A percentile compares a stretch with the other conserved stretches of the same genome.
phyloP scores from a whole-genome alignment of 352 stramenopile species.

The Phytophthora meadii region DNA sequence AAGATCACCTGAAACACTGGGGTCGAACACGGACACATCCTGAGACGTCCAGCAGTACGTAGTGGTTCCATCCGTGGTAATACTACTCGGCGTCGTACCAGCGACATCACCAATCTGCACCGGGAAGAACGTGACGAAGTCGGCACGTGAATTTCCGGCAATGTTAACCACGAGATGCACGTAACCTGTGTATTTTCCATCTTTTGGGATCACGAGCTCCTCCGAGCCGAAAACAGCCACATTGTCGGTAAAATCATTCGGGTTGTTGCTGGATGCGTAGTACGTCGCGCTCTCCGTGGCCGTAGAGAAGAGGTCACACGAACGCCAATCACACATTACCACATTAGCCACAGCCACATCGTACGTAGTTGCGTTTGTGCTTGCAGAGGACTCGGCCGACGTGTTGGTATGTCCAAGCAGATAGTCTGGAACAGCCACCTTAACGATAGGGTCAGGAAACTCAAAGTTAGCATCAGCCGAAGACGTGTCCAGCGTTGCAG shows the following conservation, averaged over 20 bases:
- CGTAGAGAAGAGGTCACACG: conserved; percentile 72
- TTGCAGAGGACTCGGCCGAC: conserved; percentile 27
- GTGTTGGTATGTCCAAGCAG: conserved; percentile 36
- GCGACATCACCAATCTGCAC: conserved; percentile 74
- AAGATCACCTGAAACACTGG: conserved; percentile 54
- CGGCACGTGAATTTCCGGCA: conserved; percentile 63
- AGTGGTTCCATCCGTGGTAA: conserved; percentile 67
- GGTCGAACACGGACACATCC: conserved; percentile 69
- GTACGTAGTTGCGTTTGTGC: conserved; percentile 47
- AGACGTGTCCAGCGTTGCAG: conserved; percentile 62
- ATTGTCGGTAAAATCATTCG: conserved; percentile 64
- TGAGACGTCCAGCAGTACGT: conserved; percentile 79
- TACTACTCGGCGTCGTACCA: conserved; percentile 51
- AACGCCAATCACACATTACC: conserved; percentile 81
- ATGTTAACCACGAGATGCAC: conserved; percentile 76
- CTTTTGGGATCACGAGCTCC: conserved; percentile 75
- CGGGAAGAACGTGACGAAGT: conserved; percentile 85
- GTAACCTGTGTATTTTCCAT: conserved; percentile 84
- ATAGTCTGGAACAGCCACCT: conserved; percentile 54
- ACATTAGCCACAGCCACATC: conserved; percentile 76
- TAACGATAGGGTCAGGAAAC: conserved; percentile 57
- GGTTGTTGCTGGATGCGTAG: conserved; percentile 75
- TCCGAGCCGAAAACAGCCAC: conserved; percentile 67
- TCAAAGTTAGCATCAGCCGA: conserved; percentile 55
- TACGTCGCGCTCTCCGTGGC: conserved; percentile 52